A percentile compares a stretch with the other conserved stretches of the same genome.
Conservation (phyloP, 768 basidiomycete species). For the Lactifluus rugatus region DNA sequence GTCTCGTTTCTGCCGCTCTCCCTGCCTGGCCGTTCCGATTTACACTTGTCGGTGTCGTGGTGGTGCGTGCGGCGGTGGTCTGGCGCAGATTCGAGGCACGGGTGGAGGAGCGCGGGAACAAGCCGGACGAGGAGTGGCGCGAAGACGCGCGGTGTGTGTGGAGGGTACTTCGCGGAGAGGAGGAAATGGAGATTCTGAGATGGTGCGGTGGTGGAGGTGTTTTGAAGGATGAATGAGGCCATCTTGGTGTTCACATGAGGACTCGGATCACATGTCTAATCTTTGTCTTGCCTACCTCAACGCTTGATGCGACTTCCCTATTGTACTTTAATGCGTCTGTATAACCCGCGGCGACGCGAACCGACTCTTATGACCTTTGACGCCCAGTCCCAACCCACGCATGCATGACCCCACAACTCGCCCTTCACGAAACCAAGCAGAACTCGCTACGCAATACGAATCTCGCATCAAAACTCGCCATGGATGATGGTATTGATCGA, state of each 20-base stretch:
- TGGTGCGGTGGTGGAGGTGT: neutral
- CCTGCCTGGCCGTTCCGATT: neutral
- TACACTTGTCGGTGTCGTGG: neutral
- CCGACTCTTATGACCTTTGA: no score
- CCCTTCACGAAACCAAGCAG: no score
- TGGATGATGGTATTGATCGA: no score
- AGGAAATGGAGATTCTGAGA: slow-evolving; percentile 7
- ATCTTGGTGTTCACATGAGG: no score
- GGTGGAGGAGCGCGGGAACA: neutral
- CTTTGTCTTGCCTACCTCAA: no score
- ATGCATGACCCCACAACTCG: no score
- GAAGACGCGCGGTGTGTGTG: slow-evolving; percentile 16
- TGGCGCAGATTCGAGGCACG: slow-evolving; percentile 1
- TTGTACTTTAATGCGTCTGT: no score
- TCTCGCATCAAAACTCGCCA: no score
- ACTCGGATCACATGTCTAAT: neutral
- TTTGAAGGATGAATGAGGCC: slow-evolving; percentile 7
- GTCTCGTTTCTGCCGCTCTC: neutral
- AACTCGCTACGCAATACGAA: no score
- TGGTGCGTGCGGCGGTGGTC: neutral
- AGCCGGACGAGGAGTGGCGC: slow-evolving; percentile 1
- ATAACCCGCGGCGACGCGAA: no score
- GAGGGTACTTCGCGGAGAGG: slow-evolving; percentile 14
- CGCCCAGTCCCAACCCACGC: no score
- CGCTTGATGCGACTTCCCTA: neutral